Percentiles rank a stretch among this genome's conserved stretches.
phyloP scores from a whole-genome alignment of 2,329 filamentous ascomycete species.

The Aureobasidium sp. region DNA sequence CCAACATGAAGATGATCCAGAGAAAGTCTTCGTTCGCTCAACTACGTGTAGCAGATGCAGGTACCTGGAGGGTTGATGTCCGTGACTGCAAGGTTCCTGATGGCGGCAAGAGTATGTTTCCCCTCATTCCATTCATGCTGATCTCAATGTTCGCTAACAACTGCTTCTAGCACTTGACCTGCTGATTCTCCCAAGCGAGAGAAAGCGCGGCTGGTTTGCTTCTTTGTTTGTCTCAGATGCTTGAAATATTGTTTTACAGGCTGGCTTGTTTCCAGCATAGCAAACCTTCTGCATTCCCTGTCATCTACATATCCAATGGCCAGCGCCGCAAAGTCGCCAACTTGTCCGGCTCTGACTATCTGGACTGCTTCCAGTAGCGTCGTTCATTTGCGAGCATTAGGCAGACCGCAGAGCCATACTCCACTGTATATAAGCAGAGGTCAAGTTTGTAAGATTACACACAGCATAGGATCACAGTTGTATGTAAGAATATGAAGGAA shows the following conservation, averaged over 20 bases:
- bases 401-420: not conserved
- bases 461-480: not conserved
- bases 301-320: not conserved
- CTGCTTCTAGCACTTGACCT: not conserved
- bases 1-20: conserved; percentile 7
- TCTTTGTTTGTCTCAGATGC: not conserved
- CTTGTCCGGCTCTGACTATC: not conserved
- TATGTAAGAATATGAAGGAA: not conserved
- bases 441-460: not conserved
- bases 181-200: not conserved
- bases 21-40: conserved; percentile 7
- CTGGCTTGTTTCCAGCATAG: not conserved
- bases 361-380: not conserved
- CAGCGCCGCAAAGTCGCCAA: not conserved
- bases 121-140: not conserved
- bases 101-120: not conserved
- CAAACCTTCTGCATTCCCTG: not conserved
- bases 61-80: not conserved
- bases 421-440: not conserved
- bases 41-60: not conserved
- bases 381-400: not conserved
- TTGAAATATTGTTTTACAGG: not conserved
- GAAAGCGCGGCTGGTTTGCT: not conserved
- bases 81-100: conserved; percentile 3
- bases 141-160: not conserved